Evolutionary conservation across 805 yeast species (phyloP).

Genomic region (Myxozyma melibiosi): DNA sequence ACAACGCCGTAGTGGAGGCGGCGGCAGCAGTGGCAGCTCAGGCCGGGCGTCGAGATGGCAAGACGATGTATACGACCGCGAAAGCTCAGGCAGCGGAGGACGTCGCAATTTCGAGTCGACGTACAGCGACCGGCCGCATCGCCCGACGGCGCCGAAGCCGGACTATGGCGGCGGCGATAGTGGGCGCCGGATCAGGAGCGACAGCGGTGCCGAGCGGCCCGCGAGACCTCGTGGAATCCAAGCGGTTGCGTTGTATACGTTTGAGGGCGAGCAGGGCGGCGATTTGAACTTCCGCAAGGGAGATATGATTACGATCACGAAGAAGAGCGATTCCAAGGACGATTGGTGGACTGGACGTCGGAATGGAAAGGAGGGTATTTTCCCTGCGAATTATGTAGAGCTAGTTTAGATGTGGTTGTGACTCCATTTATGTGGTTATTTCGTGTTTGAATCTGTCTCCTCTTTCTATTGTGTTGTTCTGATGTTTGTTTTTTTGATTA

Average conservation of each 20-base stretch:
- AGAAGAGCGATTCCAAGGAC: conserved; percentile 83
- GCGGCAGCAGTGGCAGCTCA: conserved; percentile 13
- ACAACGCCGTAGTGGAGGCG: conserved; percentile 33
- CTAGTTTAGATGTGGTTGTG: conserved; percentile 60
- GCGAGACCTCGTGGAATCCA: conserved; percentile 53
- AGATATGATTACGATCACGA: conserved; percentile 82
- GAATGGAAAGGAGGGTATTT: conserved; percentile 84
- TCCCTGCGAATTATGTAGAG: conserved; percentile 97
- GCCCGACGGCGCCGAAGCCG: conserved; percentile 50
- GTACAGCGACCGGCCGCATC: conserved; percentile 46
- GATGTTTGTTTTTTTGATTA: too few relatives aligned
- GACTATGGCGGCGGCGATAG: conserved; percentile 39
- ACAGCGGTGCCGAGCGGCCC: conserved; percentile 5
- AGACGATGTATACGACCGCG: conserved; percentile 76
- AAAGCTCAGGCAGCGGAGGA: conserved; percentile 41
- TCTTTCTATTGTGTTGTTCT: too few relatives aligned
- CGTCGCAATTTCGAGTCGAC: conserved; percentile 47
- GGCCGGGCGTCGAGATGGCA: conserved; percentile 66
- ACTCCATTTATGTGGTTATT: too few relatives aligned
- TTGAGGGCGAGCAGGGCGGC: conserved; percentile 91
- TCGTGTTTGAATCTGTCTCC: too few relatives aligned
- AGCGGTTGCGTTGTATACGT: conserved; percentile 86
- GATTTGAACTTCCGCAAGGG: conserved; percentile 94
- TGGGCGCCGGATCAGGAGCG: conserved; percentile 10
- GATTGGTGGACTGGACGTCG: conserved; percentile 99